Base-by-base conservation (phyloP, 371 early-diverging fungal genomes). In the Hamiltosporidium magnivora region DNA sequence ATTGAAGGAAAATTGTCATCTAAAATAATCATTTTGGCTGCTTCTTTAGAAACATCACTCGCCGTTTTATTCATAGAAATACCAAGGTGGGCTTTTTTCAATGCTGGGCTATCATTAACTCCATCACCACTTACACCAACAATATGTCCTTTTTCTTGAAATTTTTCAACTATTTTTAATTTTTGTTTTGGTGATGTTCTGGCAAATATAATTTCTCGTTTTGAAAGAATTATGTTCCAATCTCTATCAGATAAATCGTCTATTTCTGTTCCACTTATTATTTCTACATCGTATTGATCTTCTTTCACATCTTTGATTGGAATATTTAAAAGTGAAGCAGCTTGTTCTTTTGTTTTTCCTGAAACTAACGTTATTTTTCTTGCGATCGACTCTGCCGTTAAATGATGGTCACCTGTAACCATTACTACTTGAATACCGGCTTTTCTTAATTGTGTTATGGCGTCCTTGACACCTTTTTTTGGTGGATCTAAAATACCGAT, bases 331-430 rank as follows among this genome's bases (percentile, higher is more conserved):
- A 84, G 78, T 66, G 83, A 83, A 46, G 91, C 88, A 0, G 89
- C 84, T 73, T 79, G 75, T n/a, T 84, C 84, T 75, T 85, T 86
- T 11, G 92, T 92, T 67, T 93, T 91, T 87, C 79, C 77, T 78
- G 54, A 61, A 61, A 61, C 8, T 61, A 87, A 84, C 0, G 86
- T 91, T 79, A 91, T 91, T 80, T 90, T 90, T 70, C 92, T 86
- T 3, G 85, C 88, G 44, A 88, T 86, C 12, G 84, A 84, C 44
- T 84, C 84, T 42, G 88, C 88, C 0, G 87, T 88, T 25, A 81
- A 44, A 92, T 74, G 67, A 94, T 91, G 86, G 78, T 93, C 93
- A 71, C 92, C 94, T 8, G 93, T 93, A 6, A 91, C 93, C 91
- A 92, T 93, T 84, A 91, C 86, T 49, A 93, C 90, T 73, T 87